Evolutionary conservation across 2,329 filamentous ascomycete species (phyloP).

Genomic region (Myriosclerotinia curreyana): DNA sequence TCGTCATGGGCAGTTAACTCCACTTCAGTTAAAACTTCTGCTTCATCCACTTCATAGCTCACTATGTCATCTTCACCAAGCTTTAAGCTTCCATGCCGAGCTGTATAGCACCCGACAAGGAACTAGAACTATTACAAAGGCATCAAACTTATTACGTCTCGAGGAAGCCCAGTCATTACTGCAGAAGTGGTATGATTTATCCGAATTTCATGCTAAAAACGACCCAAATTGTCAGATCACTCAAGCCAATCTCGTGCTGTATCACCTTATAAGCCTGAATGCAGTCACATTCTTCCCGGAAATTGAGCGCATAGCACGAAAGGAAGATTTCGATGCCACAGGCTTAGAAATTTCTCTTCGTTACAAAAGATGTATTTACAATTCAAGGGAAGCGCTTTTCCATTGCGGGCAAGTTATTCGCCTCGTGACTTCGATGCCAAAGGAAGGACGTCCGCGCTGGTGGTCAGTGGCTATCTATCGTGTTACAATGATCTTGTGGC

Average conservation of each 20-base stretch:
- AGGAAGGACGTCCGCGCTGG: constrained; percentile 62
- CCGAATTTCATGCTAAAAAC: constrained; percentile 52
- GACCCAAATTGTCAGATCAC: constrained; percentile 58
- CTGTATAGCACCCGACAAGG: constrained; percentile 46
- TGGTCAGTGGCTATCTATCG: constrained; percentile 70
- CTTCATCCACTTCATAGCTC: constrained; percentile 66
- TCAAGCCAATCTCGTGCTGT: constrained; percentile 64
- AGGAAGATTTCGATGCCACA: constrained; percentile 55
- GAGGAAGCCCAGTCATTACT: constrained; percentile 64
- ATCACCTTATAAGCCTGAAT: constrained; percentile 68
- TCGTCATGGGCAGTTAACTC: constrained; percentile 45
- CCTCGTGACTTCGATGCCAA: constrained; percentile 58
- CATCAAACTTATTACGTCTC: constrained; percentile 57
- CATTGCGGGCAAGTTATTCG: constrained; percentile 67
- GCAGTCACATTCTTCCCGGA: constrained; percentile 65
- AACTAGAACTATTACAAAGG: constrained; percentile 52
- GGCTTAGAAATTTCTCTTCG: constrained; percentile 51
- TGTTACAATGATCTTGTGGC: constrained; percentile 61
- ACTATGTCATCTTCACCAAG: constrained; percentile 61
- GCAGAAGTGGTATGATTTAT: constrained; percentile 66
- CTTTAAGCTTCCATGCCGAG: constrained; percentile 63
- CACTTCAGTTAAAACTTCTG: constrained; percentile 62
- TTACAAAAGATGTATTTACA: constrained; percentile 61
- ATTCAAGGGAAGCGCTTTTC: constrained; percentile 61
- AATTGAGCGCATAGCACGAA: constrained; percentile 63